Evolutionary conservation across 805 yeast species (phyloP), one percentile per base, ranked within the genome.

Genomic region (Middelhovenomyces tepae): DNA sequence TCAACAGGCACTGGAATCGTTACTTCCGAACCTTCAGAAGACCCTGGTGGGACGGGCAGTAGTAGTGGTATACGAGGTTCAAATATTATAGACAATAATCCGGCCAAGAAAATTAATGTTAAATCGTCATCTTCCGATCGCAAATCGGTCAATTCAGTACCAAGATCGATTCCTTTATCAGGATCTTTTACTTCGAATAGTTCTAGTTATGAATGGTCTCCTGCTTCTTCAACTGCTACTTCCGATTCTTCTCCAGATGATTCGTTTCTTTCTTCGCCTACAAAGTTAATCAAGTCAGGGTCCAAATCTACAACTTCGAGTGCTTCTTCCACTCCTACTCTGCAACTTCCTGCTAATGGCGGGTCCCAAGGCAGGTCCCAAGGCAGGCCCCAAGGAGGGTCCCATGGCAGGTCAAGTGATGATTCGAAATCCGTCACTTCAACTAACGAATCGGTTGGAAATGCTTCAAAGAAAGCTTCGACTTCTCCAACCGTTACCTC

Each of bases 1-100:
- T 7, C 27, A 8, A 11, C 27, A 24, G 27, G n/a, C 27, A n/a
- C n/a, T n/a, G n/a, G n/a, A n/a, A 13, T 21, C n/a, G n/a, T n/a
- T 21, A 9, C 27, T 8, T 13, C 27, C 15, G 27, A 24, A 11
- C 16, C n/a, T 16, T 24, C 27, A 11, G 27, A 24, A 8, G 27
- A 24, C 27, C 27, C 27, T 16, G 27, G 27, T 24, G 15, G 27
- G n/a, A 24, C n/a, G n/a, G n/a, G 27, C 15, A 16, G 27, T 24
- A 11, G 27, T 24, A 24, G 27, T 24, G 27, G 27, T 24, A 11
- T 24, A 24, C 9, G n/a, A 21, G 23, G n/a, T 21, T 21, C 23
- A 9, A 9, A 21, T 9, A 21, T 21, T 21, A 24, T 11, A 8
- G 16, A 8, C 7, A 7, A 7, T 24, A 24, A 11, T 7, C 16